Percentiles rank a stretch among this genome's conserved stretches.
These are phyloP conservation scores for Leccinum obscurum DNA, from an alignment of 768 basidiomycete species.

Conservation along the genomic window DNA sequence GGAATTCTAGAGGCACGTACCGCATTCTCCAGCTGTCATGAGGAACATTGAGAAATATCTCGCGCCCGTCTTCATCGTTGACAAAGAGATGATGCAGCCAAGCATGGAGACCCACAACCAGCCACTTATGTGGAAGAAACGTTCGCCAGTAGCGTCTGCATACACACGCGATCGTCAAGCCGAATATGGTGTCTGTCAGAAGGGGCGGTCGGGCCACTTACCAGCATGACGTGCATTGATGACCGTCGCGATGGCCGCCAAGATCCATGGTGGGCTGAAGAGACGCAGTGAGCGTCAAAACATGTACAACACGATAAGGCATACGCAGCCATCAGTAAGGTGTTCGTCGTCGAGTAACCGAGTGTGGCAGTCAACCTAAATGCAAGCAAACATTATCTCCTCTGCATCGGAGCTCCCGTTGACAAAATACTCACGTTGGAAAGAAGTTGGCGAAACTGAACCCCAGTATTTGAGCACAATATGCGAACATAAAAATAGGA, in stretches of 20 bases:
- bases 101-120: slow-evolving; percentile 64
- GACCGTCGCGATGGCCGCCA: slow-evolving; percentile 46
- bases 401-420: background rate
- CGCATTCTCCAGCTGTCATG: slow-evolving; percentile 43
- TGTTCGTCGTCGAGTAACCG: slow-evolving; percentile 60
- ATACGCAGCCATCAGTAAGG: slow-evolving; percentile 60
- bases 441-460: slow-evolving; percentile 65
- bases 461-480: slow-evolving; percentile 52
- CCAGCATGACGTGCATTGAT: slow-evolving; percentile 58
- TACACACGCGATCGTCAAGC: background rate
- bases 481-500: slow-evolving; percentile 53
- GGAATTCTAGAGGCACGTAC: slow-evolving; percentile 20
- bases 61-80: slow-evolving; percentile 48
- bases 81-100: slow-evolving; percentile 58
- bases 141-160: slow-evolving; percentile 58
- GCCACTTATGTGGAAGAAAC: slow-evolving; percentile 58
- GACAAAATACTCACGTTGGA: slow-evolving; percentile 39
- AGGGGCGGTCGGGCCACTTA: slow-evolving; percentile 1
- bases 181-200: background rate
- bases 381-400: background rate
- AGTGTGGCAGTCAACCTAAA: slow-evolving; percentile 58
- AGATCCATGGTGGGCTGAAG: slow-evolving; percentile 62
- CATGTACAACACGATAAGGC: slow-evolving; percentile 15
- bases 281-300: background rate
- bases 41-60: slow-evolving; percentile 59